phyloP scores from a whole-genome alignment of 2,329 filamentous ascomycete genomes.

The Ustulina deusta region DNA sequence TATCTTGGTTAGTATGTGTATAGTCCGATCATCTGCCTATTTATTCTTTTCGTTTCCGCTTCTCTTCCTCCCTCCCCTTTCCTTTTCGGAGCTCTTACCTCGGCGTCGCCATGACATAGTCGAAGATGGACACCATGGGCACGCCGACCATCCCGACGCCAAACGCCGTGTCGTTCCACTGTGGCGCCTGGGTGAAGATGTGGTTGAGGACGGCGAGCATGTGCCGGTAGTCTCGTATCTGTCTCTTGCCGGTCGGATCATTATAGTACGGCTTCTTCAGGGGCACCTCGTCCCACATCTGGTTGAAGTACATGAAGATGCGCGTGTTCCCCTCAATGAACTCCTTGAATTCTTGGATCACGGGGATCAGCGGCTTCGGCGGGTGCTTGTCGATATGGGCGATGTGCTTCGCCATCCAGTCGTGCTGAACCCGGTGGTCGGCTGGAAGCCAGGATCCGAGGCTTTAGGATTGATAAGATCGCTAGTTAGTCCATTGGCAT shows the following conservation, averaged over 20 bases:
- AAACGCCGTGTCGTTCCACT: conserved; percentile 65
- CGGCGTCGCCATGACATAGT: conserved; percentile 68
- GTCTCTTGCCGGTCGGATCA: conserved; percentile 70
- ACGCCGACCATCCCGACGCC: conserved; percentile 65
- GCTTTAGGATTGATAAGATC: conserved; percentile 50
- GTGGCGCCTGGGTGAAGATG: conserved; percentile 62
- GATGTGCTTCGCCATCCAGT: conserved; percentile 71
- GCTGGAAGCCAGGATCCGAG: conserved; percentile 68
- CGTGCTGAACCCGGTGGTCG: conserved; percentile 70
- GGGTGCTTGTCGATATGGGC: conserved; percentile 65
- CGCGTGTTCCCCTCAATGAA: conserved; percentile 74
- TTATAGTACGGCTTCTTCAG: conserved; percentile 67
- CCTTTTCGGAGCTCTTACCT: conserved; percentile 50
- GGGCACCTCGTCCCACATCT: conserved; percentile 78
- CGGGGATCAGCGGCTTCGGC: conserved; percentile 65
- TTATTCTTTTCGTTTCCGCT: not conserved
- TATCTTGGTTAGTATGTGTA: conserved; percentile 5
- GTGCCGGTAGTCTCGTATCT: conserved; percentile 73
- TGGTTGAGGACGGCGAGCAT: conserved; percentile 76
- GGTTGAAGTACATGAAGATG: conserved; percentile 73
- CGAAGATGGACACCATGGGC: conserved; percentile 65
- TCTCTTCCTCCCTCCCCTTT: no score
- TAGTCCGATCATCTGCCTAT: not conserved
- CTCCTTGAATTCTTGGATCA: conserved; percentile 72
- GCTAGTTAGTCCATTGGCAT: not conserved